phyloP scores from a whole-genome alignment of 2,329 filamentous ascomycete genomes.

The Aaosphaeria arxii region DNA sequence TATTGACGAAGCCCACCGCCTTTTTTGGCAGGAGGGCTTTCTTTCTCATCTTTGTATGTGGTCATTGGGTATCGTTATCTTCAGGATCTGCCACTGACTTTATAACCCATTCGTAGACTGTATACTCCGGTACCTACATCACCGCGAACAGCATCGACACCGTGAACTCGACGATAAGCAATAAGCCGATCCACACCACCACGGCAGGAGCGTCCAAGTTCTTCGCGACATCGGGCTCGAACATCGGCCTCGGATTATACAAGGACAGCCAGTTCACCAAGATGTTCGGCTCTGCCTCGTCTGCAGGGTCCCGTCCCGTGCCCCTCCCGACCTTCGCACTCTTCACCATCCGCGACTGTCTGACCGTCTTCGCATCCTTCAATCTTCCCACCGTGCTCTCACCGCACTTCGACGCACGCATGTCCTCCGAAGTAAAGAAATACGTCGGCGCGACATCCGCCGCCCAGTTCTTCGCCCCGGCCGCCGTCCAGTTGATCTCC shows the following conservation, averaged over 20 bases:
- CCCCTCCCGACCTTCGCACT: slow-evolving; percentile 70
- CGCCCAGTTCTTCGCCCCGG: slow-evolving; percentile 79
- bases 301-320: slow-evolving; percentile 50
- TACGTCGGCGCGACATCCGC: slow-evolving; percentile 48
- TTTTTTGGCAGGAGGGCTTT: slow-evolving; percentile 66
- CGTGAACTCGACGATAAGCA: slow-evolving; percentile 60
- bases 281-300: slow-evolving; percentile 65
- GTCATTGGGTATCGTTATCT: neutral
- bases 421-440: slow-evolving; percentile 48
- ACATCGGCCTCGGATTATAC: slow-evolving; percentile 82
- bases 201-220: slow-evolving; percentile 80
- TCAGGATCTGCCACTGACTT: neutral
- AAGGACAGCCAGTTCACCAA: slow-evolving; percentile 85
- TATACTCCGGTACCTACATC: slow-evolving; percentile 88
- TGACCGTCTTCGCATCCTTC: slow-evolving; percentile 90
- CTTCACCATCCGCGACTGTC: slow-evolving; percentile 78
- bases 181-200: slow-evolving; percentile 56
- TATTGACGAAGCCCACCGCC: slow-evolving; percentile 59
- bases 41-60: slow-evolving; percentile 56
- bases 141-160: slow-evolving; percentile 89
- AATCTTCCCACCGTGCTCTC: slow-evolving; percentile 81
- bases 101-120: slow-evolving; percentile 34
- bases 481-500: slow-evolving; percentile 71
- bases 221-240: slow-evolving; percentile 72
- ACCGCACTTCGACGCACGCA: slow-evolving; percentile 54